phyloP scores from a whole-genome alignment of 495 filamentous ascomycete genomes.

The Diplogelasinospora grovesii region DNA sequence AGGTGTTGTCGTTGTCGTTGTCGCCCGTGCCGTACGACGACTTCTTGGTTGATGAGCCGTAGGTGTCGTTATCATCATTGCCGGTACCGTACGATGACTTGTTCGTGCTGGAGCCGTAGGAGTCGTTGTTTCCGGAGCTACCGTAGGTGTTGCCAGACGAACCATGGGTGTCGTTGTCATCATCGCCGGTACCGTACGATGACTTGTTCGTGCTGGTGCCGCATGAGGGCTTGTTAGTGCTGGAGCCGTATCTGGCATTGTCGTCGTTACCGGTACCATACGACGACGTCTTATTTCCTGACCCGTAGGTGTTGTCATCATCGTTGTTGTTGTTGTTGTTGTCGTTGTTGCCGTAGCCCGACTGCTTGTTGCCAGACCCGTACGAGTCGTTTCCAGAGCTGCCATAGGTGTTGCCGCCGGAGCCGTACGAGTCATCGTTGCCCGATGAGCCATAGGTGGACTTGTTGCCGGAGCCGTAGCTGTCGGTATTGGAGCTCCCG shows the following conservation, averaged over 20 bases:
- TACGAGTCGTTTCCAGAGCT: no score
- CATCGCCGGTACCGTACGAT: constrained; percentile 5
- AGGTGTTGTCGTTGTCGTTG: constrained; percentile 5
- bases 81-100: constrained; percentile 12
- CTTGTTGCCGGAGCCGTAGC: no score
- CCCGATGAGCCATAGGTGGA: no score
- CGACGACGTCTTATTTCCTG: no score
- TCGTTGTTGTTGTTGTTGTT: neutral
- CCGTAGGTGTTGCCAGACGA: constrained; percentile 16
- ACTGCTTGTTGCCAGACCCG: no score
- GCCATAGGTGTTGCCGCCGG: no score
- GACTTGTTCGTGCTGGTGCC: neutral
- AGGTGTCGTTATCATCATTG: neutral
- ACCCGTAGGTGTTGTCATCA: neutral
- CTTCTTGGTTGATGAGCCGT: neutral
- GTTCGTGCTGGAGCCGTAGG: constrained; percentile 15
- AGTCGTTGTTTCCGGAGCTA: constrained; percentile 9
- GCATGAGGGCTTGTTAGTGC: neutral
- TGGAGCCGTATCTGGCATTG: neutral
- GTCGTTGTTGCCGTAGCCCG: neutral
- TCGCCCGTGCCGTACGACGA: constrained; percentile 1
- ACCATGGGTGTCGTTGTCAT: constrained; percentile 12
- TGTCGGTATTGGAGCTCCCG: neutral
- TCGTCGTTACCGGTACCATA: neutral
- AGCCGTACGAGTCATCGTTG: no score